Evolutionary conservation across 225 moss, liverwort and hornwort genomes (phyloP).

Genomic region (Pseudisothecium myosuroides): DNA sequence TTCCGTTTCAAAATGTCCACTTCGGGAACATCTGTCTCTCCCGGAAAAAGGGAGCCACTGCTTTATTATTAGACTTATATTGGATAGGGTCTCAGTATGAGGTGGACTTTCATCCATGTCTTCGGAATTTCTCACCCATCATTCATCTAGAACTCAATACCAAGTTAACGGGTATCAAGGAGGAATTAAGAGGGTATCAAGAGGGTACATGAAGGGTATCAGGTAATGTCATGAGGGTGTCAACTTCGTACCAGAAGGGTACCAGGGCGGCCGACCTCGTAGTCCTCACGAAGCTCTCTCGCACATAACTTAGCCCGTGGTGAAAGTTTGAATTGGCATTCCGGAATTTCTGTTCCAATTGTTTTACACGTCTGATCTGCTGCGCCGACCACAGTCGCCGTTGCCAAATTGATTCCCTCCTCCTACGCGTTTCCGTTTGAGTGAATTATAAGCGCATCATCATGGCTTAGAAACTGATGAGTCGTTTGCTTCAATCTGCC

Average conservation of each 20-base stretch:
- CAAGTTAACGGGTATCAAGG: no score
- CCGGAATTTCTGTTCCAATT: neutral
- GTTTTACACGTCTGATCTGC: neutral
- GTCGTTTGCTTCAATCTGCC: slow-evolving; percentile 10
- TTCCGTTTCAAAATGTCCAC: neutral
- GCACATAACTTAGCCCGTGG: neutral
- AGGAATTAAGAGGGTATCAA: neutral
- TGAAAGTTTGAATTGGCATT: neutral
- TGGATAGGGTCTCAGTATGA: slow-evolving; percentile 4
- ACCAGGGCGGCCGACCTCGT: neutral
- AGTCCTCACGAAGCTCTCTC: no score
- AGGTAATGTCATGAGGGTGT: neutral
- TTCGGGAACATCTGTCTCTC: accelerated
- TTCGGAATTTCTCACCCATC: neutral
- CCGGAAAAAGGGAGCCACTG: no score
- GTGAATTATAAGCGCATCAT: neutral
- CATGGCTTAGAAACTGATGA: slow-evolving; percentile 3
- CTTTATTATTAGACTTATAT: neutral
- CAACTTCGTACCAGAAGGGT: neutral
- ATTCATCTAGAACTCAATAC: neutral
- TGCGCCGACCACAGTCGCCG: neutral
- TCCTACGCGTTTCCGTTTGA: neutral
- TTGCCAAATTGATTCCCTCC: neutral
- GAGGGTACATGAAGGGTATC: neutral
- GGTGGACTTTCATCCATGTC: neutral